Conservation (phyloP, 2,329 filamentous ascomycete species). For the Penicillium sp. region DNA sequence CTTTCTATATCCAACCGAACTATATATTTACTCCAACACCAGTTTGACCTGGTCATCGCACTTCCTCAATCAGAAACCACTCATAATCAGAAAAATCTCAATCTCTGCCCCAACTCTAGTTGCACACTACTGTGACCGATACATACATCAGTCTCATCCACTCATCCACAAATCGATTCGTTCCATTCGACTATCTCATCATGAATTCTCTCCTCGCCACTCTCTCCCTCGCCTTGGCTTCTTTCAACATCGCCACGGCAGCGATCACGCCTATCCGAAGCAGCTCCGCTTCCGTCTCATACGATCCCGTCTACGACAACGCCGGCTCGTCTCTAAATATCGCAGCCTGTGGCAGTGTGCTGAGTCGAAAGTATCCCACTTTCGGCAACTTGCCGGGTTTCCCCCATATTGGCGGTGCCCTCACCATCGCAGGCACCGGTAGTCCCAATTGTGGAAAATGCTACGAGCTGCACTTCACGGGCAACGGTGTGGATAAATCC, state of each 20-base stretch:
- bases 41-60: too few species aligned
- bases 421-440: constrained; percentile 45
- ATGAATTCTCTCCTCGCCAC: constrained; percentile 25
- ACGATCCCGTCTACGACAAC: constrained; percentile 66
- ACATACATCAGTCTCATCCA: not conserved
- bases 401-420: constrained; percentile 46
- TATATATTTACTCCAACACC: too few species aligned
- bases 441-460: constrained; percentile 48
- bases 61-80: too few species aligned
- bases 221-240: constrained; percentile 16
- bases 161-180: not conserved
- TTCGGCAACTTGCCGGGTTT: constrained; percentile 43
- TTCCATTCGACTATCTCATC: not conserved
- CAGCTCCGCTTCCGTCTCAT: constrained; percentile 52
- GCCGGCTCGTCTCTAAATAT: constrained; percentile 47
- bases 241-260: constrained; percentile 20
- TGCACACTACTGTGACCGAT: too few species aligned
- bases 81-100: too few species aligned
- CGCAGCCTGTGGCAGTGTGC: constrained; percentile 41
- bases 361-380: constrained; percentile 31
- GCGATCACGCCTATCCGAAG: constrained; percentile 15
- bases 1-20: too few species aligned
- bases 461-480: constrained; percentile 46
- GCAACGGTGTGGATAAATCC: constrained; percentile 29
- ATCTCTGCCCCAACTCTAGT: too few species aligned